Percentiles rank a stretch among this genome's conserved stretches.
These are phyloP conservation scores for Boletus fagicola DNA, from an alignment of 768 basidiomycete genomes.

Conservation along the genomic window DNA sequence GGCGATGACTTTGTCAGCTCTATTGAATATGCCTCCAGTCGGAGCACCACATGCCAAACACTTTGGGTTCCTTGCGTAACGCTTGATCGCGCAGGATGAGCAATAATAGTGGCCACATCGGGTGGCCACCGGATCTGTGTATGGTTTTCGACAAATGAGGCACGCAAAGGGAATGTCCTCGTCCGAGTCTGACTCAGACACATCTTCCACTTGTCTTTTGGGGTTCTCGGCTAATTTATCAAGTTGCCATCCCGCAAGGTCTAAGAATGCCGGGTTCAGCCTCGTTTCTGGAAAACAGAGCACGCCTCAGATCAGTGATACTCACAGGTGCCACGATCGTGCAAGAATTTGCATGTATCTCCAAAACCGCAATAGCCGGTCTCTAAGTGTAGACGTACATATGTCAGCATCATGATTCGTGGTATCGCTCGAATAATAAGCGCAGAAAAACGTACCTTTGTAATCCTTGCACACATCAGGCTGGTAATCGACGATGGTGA, in stretches of 20 bases:
- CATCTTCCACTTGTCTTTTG: constrained; percentile 54
- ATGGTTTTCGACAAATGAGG: constrained; percentile 91
- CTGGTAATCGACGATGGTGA: constrained; percentile 96
- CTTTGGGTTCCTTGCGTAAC: constrained; percentile 91
- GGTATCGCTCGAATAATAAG: neutral
- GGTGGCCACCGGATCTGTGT: constrained; percentile 93
- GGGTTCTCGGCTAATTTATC: constrained; percentile 86
- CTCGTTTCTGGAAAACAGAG: constrained; percentile 1
- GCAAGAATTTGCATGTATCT: constrained; percentile 98
- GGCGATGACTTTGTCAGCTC: constrained; percentile 88
- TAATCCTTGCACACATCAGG: constrained; percentile 99
- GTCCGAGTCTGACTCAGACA: constrained; percentile 66
- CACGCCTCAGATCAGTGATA: constrained; percentile 22
- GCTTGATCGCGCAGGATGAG: constrained; percentile 91
- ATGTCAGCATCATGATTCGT: constrained; percentile 19
- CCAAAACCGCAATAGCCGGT: constrained; percentile 99
- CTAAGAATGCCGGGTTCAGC: constrained; percentile 38
- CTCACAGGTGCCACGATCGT: constrained; percentile 93
- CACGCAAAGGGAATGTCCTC: constrained; percentile 99
- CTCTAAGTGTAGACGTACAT: constrained; percentile 48
- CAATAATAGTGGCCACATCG: constrained; percentile 98
- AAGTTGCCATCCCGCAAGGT: constrained; percentile 98
- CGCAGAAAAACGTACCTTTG: constrained; percentile 65
- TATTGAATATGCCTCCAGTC: constrained; percentile 95
- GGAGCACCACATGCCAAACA: constrained; percentile 92